Base-by-base conservation (phyloP, 345 rosid species). In the Abelmoschus esculentus region DNA sequence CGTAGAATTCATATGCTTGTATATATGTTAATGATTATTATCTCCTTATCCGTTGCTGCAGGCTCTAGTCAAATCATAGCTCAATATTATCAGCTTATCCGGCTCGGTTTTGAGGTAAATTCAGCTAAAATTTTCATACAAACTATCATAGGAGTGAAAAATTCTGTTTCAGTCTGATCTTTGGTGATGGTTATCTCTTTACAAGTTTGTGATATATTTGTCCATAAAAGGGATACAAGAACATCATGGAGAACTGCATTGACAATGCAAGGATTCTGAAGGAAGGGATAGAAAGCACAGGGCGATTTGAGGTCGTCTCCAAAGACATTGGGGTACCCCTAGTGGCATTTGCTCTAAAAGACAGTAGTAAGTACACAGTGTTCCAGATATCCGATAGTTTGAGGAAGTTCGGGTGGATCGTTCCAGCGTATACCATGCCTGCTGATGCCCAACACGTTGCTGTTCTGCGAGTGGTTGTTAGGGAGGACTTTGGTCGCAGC, bases 361-460 rank as follows among this genome's bases (percentile, higher is more conserved):
- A 85, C 80, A 80, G 82, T 42, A 80, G 76, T 81, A 54, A 67
- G 9, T 84, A 88, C 78, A 82, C 83, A 0, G 96, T 85, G 76
- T 90, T 88, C 57, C 87, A 88, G 80, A 80, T 90, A 15, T 73
- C 96, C 0, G 96, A 90, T 32, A 61, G 28, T 63, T 65, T 90
- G 53, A 74, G 91, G 31, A 82, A 83, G 28, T 92, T 80, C 22
- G 96, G 98, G 3, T 92, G 96, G 96, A 92, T 90, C 3, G 86
- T 92, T 38, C 98, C 96, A 0, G 95, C 98, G 2, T 92, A 92
- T 59, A 85, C 96, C 3, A 92, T 92, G 98, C 96, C 98, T 1
- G 81, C 98, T 0, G 80, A 92, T 19, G 98, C 96, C 5, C 83
- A 90, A 75, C 96, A 88, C 56, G 47, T 92, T 1, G 87, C 98